Conservation (phyloP, 1,284 basidiomycete genomes). For the Ceratobasidium sp. region DNA sequence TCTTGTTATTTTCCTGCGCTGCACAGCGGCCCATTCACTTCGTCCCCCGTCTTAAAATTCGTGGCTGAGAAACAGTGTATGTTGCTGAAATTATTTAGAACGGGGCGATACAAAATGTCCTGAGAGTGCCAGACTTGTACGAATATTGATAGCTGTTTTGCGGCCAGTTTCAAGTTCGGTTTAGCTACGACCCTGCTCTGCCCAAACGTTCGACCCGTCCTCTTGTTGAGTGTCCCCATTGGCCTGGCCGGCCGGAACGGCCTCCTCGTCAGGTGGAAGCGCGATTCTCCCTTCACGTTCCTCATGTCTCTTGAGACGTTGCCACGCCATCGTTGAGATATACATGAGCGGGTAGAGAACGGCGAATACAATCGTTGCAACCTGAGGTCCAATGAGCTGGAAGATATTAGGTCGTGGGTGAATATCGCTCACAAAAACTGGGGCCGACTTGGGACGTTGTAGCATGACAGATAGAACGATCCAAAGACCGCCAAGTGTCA, state of each 20-base stretch:
- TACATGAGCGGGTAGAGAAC: conserved; percentile 48
- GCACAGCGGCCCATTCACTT: too few species aligned
- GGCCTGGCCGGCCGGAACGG: not conserved
- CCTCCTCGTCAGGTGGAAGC: conserved; percentile 48
- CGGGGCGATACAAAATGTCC: not conserved
- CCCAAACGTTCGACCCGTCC: conserved; percentile 23
- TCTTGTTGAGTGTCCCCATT: conserved; percentile 1
- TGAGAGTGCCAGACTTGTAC: not conserved
- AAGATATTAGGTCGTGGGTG: not conserved
- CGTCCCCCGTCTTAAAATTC: not conserved
- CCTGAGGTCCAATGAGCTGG: not conserved
- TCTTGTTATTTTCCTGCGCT: too few species aligned
- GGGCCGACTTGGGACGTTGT: conserved; percentile 47
- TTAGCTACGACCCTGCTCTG: conserved; percentile 5
- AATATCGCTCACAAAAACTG: conserved; percentile 44
- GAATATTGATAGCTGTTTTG: not conserved
- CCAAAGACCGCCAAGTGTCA: conserved; percentile 47
- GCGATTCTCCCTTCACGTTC: conserved; percentile 47
- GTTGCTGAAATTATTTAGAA: not conserved
- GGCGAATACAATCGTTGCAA: conserved; percentile 45
- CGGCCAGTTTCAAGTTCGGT: too few species aligned
- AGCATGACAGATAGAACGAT: conserved; percentile 46
- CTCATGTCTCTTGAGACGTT: conserved; percentile 43
- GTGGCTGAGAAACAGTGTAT: not conserved
- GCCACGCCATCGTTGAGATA: conserved; percentile 47